Percentiles rank a stretch among this genome's conserved stretches.
Conservation (phyloP, 129 eudicot species). For the Chrysanthemum makinoi region DNA sequence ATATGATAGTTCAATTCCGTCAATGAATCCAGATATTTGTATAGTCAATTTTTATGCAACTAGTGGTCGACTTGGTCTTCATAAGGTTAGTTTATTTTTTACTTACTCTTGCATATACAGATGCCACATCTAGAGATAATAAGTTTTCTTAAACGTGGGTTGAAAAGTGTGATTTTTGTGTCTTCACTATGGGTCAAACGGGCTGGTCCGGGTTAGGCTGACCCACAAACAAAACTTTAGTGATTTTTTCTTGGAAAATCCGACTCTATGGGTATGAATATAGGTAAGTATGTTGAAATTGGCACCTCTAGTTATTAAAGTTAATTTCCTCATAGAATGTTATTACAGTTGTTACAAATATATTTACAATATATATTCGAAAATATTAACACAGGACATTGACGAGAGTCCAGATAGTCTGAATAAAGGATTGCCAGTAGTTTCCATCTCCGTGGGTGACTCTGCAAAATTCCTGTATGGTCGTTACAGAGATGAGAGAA, state of each 20-base stretch:
- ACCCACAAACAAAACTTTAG: not conserved
- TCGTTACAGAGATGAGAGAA: not conserved
- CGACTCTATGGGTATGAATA: not conserved
- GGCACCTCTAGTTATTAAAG: too few relatives aligned
- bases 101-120: not conserved
- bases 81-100: not conserved
- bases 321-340: not conserved
- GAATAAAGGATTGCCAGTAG: not conserved
- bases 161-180: not conserved
- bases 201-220: not conserved
- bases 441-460: not conserved
- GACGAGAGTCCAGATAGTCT: not conserved
- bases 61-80: not conserved
- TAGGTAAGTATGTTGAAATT: too few relatives aligned
- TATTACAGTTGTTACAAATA: not conserved
- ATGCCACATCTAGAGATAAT: too few relatives aligned
- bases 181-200: not conserved
- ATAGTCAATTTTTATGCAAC: not conserved
- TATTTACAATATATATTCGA: not conserved
- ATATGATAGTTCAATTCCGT: constrained; percentile 38
- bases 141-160: not conserved
- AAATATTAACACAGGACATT: not conserved
- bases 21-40: constrained; percentile 20
- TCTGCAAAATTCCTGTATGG: not conserved
- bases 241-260: not conserved